phyloP scores from a whole-genome alignment of 2,329 filamentous ascomycete genomes.

The Aureobasidium uvarum region DNA sequence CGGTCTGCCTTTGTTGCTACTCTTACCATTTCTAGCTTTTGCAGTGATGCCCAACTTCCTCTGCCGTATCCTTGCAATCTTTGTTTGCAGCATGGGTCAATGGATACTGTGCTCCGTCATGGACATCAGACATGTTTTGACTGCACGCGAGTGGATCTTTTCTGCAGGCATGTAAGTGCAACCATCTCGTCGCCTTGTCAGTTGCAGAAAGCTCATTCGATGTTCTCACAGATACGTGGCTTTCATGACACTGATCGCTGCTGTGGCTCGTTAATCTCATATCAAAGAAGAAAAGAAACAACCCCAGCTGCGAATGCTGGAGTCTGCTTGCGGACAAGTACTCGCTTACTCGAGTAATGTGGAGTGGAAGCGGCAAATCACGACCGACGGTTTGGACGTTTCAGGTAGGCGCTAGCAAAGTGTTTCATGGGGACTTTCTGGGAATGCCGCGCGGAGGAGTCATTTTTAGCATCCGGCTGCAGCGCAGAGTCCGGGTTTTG shows the following conservation, averaged over 20 bases:
- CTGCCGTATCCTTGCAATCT: conserved; percentile 43
- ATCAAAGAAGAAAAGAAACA: neutral
- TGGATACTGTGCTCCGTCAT: conserved; percentile 39
- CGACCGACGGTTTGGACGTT: conserved; percentile 2
- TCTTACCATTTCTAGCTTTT: conserved; percentile 42
- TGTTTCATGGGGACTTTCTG: conserved; percentile 21
- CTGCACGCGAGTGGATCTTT: conserved; percentile 42
- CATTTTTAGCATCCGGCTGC: neutral
- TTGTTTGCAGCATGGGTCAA: conserved; percentile 41
- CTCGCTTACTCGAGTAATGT: conserved; percentile 11
- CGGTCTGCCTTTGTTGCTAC: conserved; percentile 29
- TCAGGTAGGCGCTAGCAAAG: conserved; percentile 18
- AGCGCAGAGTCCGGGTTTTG: neutral
- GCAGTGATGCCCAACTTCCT: conserved; percentile 44
- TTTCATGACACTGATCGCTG: conserved; percentile 44
- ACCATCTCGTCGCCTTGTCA: neutral
- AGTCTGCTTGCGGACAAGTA: neutral
- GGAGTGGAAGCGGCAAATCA: conserved; percentile 13
- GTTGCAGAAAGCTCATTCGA: neutral
- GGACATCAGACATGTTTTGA: conserved; percentile 40
- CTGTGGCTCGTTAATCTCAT: conserved; percentile 32
- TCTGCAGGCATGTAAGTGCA: conserved; percentile 44
- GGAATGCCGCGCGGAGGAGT: neutral
- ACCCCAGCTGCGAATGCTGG: neutral
- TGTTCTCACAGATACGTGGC: conserved; percentile 42